A percentile compares a stretch with the other conserved stretches of the same genome.
phyloP scores from a whole-genome alignment of 257 asterid species.

The Leonotis leonurus region DNA sequence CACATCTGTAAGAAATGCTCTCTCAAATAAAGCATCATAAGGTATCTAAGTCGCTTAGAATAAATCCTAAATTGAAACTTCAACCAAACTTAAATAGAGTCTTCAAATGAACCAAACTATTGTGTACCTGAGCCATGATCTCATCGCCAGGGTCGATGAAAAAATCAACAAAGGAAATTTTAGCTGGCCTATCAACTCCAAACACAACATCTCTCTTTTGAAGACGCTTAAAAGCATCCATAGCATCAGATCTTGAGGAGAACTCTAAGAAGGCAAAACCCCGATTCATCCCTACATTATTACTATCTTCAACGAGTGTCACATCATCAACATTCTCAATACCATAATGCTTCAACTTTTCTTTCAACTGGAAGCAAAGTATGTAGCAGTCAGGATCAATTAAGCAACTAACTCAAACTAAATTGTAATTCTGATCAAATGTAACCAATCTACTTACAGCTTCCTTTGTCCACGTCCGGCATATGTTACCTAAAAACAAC shows the following conservation, averaged over 20 bases:
- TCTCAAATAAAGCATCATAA: background rate
- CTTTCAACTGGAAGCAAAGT: conserved; percentile 75
- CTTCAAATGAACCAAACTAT: conserved; percentile 16
- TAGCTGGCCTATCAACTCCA: conserved; percentile 94
- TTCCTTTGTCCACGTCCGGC: conserved; percentile 92
- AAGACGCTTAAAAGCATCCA: conserved; percentile 97
- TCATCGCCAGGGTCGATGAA: conserved; percentile 97
- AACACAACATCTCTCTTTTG: conserved; percentile 83
- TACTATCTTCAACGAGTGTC: conserved; percentile 89
- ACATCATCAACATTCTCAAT: conserved; percentile 77
- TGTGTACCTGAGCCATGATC: conserved; percentile 95
- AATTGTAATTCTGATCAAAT: conserved; percentile 21
- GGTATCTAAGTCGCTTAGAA: background rate
- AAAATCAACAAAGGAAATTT: conserved; percentile 97
- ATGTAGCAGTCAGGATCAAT: conserved; percentile 31
- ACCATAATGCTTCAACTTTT: conserved; percentile 74
- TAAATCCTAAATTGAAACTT: background rate
- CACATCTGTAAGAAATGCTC: background rate
- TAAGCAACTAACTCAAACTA: conserved; percentile 21
- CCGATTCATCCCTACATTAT: conserved; percentile 64
- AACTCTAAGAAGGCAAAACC: conserved; percentile 96
- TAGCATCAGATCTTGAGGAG: conserved; percentile 87
- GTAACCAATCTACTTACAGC: conserved; percentile 66
- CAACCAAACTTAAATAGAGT: background rate
- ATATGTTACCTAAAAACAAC: conserved; percentile 84